Base-by-base conservation (phyloP, 2,329 filamentous ascomycete genomes). In the Emydomyces testavorans region DNA sequence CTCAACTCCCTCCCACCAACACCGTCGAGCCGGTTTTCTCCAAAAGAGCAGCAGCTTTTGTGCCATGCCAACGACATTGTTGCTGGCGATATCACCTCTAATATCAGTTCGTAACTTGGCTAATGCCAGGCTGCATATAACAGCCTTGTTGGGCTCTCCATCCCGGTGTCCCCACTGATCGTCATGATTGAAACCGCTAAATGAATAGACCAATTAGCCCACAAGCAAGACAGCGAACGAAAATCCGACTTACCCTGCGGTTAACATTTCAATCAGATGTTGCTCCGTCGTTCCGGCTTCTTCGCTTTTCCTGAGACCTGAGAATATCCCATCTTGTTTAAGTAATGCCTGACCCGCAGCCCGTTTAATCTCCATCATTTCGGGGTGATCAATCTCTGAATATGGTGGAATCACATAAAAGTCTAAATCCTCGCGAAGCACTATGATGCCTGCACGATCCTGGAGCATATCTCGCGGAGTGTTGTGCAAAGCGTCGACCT, bases 1-100 rank as follows among this genome's bases (percentile, higher is more conserved):
- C 65, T 96, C 89, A 31, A 98, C 84, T 20, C 92, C 92, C 65
- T 98, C 92, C 92, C 92, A 98, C 92, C 92, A 98, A 73, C 92
- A 98, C 64, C 92, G 78, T 52, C 92, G 75, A 11, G 92, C 92
- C 13, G 92, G 92, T 69, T 98, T 98, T 56, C 92, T 79, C 92
- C 92, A 98, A 72, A 98, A 98, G 2, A 98, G 76, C 11, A 98
- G 75, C 39, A 98, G 77, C 70, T 98, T 98, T 67, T 98, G 92
- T 10, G 92, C 92, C 92, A 98, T 98, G 45, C 90, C 90, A 15
- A 96, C 87, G 0, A 87, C 84, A 62, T 78, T 81, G 58, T 71
- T 79, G 59, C 82, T 88, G 56, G 76, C 80, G 44, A 85, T 72
- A 57, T 89, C 86, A 47, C 87, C 77, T 53, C 73, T 81, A 59